Conservation (phyloP, 1,139 yeast genomes). For the Taphrina communis region DNA sequence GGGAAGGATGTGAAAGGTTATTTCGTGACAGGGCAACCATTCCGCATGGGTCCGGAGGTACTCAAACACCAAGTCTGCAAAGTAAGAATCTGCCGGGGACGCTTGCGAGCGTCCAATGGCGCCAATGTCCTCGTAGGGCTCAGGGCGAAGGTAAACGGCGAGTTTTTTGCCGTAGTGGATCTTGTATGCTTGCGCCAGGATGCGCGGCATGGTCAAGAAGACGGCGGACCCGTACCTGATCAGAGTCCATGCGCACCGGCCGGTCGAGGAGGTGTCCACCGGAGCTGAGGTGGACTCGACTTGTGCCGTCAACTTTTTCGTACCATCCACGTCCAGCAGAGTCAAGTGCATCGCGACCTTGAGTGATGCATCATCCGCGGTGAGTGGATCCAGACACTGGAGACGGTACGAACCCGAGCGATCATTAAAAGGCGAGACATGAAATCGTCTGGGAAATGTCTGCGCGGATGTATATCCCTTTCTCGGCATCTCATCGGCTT, state of each 20-base stretch:
- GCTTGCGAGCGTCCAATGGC: slow-evolving; percentile 33
- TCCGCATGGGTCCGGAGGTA: slow-evolving; percentile 6
- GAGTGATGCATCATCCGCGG: not conserved
- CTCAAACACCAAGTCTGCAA: slow-evolving; percentile 10
- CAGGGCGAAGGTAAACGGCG: slow-evolving; percentile 36
- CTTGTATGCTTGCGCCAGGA: slow-evolving; percentile 27
- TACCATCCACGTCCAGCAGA: slow-evolving; percentile 21
- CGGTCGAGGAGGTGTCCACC: slow-evolving; percentile 3
- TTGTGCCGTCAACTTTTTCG: slow-evolving; percentile 39
- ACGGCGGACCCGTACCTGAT: slow-evolving; percentile 17
- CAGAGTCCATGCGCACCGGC: slow-evolving; percentile 5
- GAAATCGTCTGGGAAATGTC: slow-evolving; percentile 36
- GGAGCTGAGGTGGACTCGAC: slow-evolving; percentile 28
- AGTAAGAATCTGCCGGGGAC: slow-evolving; percentile 13
- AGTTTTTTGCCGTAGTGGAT: slow-evolving; percentile 35
- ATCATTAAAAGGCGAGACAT: slow-evolving; percentile 41
- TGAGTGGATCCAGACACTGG: slow-evolving; percentile 24
- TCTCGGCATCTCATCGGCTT: not conserved
- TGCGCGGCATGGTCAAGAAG: slow-evolving; percentile 40
- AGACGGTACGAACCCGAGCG: slow-evolving; percentile 35
- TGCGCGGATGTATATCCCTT: slow-evolving; percentile 25
- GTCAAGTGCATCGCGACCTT: slow-evolving; percentile 34
- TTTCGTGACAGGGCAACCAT: slow-evolving; percentile 10
- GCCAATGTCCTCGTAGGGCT: slow-evolving; percentile 29
- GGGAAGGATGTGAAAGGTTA: slow-evolving; percentile 20